Evolutionary conservation across 179 eudicot species (phyloP).

Genomic region (Spergularia azorica): DNA sequence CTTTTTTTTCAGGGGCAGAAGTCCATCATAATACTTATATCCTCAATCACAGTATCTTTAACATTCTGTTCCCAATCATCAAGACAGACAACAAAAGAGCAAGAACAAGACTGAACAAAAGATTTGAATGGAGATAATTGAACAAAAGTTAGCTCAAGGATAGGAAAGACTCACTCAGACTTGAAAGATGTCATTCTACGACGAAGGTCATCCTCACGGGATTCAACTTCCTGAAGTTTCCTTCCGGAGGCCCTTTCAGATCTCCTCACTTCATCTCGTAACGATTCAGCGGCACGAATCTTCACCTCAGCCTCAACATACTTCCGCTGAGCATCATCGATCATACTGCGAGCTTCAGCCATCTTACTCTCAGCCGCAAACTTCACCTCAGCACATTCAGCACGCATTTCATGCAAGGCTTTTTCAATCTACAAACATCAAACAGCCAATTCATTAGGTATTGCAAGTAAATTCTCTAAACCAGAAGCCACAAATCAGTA

Average conservation of each 20-base stretch:
- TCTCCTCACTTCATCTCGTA: slow-evolving; percentile 72
- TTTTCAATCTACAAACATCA: slow-evolving; percentile 68
- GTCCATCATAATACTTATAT: not conserved
- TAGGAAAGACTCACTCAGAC: slow-evolving; percentile 58
- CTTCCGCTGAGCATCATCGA: slow-evolving; percentile 73
- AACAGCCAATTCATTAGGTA: slow-evolving; percentile 3
- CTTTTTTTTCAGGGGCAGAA: not conserved
- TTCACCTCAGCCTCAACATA: slow-evolving; percentile 63
- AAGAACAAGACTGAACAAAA: not conserved
- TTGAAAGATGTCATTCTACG: slow-evolving; percentile 67
- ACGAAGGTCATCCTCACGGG: slow-evolving; percentile 95
- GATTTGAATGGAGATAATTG: not conserved
- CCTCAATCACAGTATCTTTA: not conserved
- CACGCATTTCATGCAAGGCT: slow-evolving; percentile 92
- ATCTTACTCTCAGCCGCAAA: slow-evolving; percentile 73
- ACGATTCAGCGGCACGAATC: slow-evolving; percentile 65
- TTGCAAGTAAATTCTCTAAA: not conserved
- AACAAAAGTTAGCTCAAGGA: not conserved
- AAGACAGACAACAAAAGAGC: not conserved
- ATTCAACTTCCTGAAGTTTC: slow-evolving; percentile 89
- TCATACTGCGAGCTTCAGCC: slow-evolving; percentile 63
- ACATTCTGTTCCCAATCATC: not conserved
- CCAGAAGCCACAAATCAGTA: not conserved
- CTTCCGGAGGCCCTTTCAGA: slow-evolving; percentile 76
- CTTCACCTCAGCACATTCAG: slow-evolving; percentile 83